Base-by-base conservation (phyloP, 352 stramenopile genomes). In the Pythium sukuiense region DNA sequence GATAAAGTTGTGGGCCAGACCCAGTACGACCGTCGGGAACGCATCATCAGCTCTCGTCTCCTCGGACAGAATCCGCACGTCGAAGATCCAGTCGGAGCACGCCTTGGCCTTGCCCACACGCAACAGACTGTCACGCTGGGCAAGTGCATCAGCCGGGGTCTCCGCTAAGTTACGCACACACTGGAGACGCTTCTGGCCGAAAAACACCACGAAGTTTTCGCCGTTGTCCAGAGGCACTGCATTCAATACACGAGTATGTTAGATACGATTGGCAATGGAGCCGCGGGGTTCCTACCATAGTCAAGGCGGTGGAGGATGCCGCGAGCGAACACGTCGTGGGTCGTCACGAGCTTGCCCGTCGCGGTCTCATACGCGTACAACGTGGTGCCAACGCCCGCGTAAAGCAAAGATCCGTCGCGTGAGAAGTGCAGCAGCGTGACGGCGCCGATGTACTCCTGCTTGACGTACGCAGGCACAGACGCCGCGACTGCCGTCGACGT, bases 21-120 rank as follows among this genome's bases (percentile, higher is more conserved):
- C 88, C n/a, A 95, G 71, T 9, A 80, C 88, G 35, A 87, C 69
- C 14, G 71, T 48, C 6, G 79, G 72, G 43, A 80, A 76, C 13
- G 50, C 52, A 24, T n/a, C 39, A 8, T 39, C 16, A 3, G 6
- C 8, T 16, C 13, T 9, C 14, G 57, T 29, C 16, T 69, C 55
- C 35, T 83, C 52, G 9, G 78, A 73, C 33, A 94, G 66, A 43
- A 94, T 66, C 35, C 85, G 83, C 60, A 85, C 83, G 66, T 94
- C 87, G 24, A 94, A 90, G 37, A 96, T 82, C 88, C 87, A 95
- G 65, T 96, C 85, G n/a, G 74, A 70, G 69, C 89, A 92, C 32
- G 83, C 76, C 65, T 87, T 89, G 20, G 74, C 63, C 52, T 76
- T 82, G 50, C 79, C 78, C 20, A 89, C 32, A 9, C 71, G 67